phyloP scores from a whole-genome alignment of 257 asterid genomes.

The Plantago ovata region DNA sequence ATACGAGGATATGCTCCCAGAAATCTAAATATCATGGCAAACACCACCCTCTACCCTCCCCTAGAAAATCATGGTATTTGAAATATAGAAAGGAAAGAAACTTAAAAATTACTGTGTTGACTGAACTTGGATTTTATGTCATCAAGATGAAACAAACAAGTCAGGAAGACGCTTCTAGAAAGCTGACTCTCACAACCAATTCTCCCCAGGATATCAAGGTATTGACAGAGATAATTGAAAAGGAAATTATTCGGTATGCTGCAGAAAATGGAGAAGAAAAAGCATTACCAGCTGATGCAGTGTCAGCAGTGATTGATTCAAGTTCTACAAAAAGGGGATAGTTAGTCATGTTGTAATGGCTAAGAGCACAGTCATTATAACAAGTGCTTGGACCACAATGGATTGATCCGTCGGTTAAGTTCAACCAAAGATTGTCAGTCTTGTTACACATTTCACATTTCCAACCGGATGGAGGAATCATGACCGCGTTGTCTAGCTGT shows the following conservation, averaged over 20 bases:
- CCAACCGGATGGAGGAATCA: conserved; percentile 92
- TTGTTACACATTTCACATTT: conserved; percentile 88
- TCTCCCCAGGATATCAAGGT: background rate
- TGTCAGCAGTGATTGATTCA: conserved; percentile 92
- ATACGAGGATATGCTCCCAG: too few relatives aligned
- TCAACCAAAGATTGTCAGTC: conserved; percentile 94
- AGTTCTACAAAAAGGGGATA: conserved; percentile 95
- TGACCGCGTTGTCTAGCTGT: conserved; percentile 82
- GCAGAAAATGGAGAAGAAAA: background rate
- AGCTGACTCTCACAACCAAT: background rate
- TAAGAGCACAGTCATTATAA: conserved; percentile 88
- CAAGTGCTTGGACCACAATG: conserved; percentile 88
- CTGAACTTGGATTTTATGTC: too few relatives aligned
- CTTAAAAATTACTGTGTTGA: too few relatives aligned
- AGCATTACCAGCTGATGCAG: conserved; percentile 84
- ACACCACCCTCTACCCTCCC: too few relatives aligned
- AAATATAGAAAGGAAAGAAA: too few relatives aligned
- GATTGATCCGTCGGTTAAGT: conserved; percentile 88
- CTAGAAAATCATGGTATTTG: too few relatives aligned
- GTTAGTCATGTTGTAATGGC: conserved; percentile 56
- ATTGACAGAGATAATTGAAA: background rate
- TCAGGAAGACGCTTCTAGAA: background rate
- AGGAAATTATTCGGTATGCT: too few relatives aligned
- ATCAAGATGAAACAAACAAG: too few relatives aligned
- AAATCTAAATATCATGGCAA: too few relatives aligned